A percentile compares a stretch with the other conserved stretches of the same genome.
phyloP scores from a whole-genome alignment of 495 filamentous ascomycete species.

The Opeltia flavorubescens region DNA sequence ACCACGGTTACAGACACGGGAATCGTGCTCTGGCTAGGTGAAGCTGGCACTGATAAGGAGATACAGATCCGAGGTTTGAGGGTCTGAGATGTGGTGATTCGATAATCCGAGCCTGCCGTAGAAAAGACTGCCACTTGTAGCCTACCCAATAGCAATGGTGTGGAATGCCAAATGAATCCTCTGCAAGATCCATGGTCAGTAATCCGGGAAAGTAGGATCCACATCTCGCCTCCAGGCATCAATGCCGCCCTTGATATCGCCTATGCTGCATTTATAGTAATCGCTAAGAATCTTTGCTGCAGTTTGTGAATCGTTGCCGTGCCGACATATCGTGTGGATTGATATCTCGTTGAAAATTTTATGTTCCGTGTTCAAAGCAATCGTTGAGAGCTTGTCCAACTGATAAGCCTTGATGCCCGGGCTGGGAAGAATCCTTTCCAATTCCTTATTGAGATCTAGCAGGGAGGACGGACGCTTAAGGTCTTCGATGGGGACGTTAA shows the following conservation, averaged over 20 bases:
- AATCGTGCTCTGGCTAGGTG: too few relatives aligned
- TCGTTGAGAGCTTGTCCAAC: too few relatives aligned
- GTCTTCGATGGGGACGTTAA: conserved; percentile 60
- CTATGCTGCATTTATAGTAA: conserved; percentile 34
- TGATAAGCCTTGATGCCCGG: too few relatives aligned
- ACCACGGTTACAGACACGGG: too few relatives aligned
- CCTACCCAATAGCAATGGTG: too few relatives aligned
- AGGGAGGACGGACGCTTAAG: conserved; percentile 25
- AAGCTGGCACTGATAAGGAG: too few relatives aligned
- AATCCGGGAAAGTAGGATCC: conserved; percentile 56
- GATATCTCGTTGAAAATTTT: conserved; percentile 2
- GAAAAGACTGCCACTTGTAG: too few relatives aligned
- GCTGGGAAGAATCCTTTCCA: neutral
- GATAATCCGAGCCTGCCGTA: too few relatives aligned
- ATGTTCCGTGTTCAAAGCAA: conserved; percentile 12
- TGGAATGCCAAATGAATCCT: too few relatives aligned
- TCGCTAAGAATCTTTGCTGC: conserved; percentile 29
- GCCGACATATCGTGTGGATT: conserved; percentile 69
- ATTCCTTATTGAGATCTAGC: neutral
- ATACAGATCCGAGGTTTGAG: too few relatives aligned
- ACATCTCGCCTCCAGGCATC: conserved; percentile 71
- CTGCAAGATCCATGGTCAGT: too few relatives aligned
- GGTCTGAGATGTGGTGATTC: too few relatives aligned
- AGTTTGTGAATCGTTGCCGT: conserved; percentile 82
- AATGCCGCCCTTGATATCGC: conserved; percentile 72